Percentiles rank a stretch among this genome's conserved stretches.
These are phyloP conservation scores for Quercus ilex DNA, from an alignment of 306 rosid genomes.

Conservation along the genomic window DNA sequence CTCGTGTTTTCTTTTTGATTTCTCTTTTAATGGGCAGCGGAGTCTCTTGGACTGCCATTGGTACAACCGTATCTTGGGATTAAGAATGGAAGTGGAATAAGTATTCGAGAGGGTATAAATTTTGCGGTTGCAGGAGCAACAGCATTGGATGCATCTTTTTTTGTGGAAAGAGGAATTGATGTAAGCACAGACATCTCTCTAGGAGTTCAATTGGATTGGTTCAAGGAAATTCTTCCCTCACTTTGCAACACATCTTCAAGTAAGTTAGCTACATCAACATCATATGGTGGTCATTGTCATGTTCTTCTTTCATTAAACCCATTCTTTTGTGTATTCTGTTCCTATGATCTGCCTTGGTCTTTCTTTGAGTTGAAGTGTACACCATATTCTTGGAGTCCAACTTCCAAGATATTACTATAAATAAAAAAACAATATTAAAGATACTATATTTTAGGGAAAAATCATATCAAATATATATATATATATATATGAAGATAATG, in stretches of 20 bases:
- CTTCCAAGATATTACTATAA: no score
- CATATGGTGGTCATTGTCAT: no score
- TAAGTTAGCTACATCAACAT: not conserved
- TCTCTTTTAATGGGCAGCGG: conserved; percentile 28
- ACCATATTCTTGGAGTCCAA: no score
- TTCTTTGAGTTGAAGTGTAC: no score
- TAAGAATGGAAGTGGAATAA: conserved; percentile 9
- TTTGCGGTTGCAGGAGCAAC: conserved; percentile 73
- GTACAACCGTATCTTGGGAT: conserved; percentile 41
- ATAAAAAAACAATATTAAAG: no score
- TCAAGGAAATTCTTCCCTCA: conserved; percentile 32
- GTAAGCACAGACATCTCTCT: conserved; percentile 30
- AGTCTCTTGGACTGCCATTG: conserved; percentile 38
- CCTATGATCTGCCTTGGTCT: no score
- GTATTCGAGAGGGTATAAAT: conserved; percentile 30
- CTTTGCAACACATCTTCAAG: conserved; percentile 37
- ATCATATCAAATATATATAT: no score
- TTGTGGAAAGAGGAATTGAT: conserved; percentile 19
- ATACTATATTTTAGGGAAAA: no score
- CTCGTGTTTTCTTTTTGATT: no score
- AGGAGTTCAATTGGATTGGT: conserved; percentile 48
- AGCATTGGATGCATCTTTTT: conserved; percentile 31
- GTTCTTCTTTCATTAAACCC: no score
- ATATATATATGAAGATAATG: not conserved
- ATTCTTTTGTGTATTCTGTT: no score